Conservation (phyloP, 176 grass and related monocot genomes). For the Carex pumila region DNA sequence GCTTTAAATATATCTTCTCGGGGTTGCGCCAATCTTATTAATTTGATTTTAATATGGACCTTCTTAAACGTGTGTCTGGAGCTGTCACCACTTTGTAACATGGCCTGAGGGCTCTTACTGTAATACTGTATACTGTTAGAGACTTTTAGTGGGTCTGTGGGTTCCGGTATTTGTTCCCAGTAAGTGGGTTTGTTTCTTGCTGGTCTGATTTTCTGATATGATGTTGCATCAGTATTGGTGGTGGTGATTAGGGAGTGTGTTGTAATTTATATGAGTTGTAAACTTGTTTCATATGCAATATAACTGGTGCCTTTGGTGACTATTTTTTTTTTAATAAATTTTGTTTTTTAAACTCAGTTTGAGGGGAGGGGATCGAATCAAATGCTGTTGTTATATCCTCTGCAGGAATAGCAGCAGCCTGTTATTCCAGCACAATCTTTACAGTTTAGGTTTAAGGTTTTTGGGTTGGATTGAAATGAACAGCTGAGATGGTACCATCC, state of each 20-base stretch:
- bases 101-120: not conserved
- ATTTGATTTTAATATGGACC: too few relatives aligned
- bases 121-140: not conserved
- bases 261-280: not conserved
- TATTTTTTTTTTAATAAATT: not conserved
- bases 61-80: not conserved
- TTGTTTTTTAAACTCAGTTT: too few relatives aligned
- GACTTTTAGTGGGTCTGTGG: not conserved
- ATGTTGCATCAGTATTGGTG: not conserved
- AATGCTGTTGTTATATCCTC: too few relatives aligned
- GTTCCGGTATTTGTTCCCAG: not conserved
- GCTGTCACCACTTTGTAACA: not conserved
- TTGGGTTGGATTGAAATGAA: too few relatives aligned
- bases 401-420: too few relatives aligned
- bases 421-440: too few relatives aligned
- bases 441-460: too few relatives aligned
- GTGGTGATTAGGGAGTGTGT: not conserved
- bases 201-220: not conserved
- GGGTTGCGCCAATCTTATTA: too few relatives aligned
- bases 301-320: not conserved
- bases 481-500: too few relatives aligned
- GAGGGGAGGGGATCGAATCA: too few relatives aligned
- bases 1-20: too few relatives aligned
- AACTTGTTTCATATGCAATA: not conserved
- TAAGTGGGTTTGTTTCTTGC: not conserved